Conservation (phyloP, 2,329 filamentous ascomycete genomes). For the Magnaporthales sp. region DNA sequence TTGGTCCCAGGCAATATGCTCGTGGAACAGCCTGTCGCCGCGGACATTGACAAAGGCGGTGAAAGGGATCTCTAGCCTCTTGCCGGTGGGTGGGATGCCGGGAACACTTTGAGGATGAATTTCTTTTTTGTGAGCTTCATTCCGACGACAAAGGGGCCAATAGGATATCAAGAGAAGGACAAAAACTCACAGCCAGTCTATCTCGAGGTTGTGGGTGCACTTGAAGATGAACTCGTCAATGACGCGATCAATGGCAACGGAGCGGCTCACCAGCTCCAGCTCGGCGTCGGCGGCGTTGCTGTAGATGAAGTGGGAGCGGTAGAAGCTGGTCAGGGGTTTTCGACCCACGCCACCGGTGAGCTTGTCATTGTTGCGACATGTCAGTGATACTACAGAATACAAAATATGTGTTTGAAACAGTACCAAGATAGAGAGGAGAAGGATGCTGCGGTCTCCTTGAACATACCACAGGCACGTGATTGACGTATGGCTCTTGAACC, state of each 20-base stretch:
- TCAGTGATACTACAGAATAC: background rate
- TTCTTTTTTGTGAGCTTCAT: conserved; percentile 1
- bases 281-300: conserved; percentile 59
- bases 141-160: background rate
- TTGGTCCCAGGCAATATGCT: conserved; percentile 66
- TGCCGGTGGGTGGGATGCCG: conserved; percentile 48
- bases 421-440: too few relatives aligned
- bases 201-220: conserved; percentile 51
- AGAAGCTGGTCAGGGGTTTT: conserved; percentile 54
- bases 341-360: conserved; percentile 63
- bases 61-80: conserved; percentile 49
- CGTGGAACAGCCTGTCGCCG: conserved; percentile 59
- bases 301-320: conserved; percentile 66
- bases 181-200: conserved; percentile 55
- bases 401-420: too few relatives aligned
- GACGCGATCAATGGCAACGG: conserved; percentile 62
- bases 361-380: conserved; percentile 14
- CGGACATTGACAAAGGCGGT: conserved; percentile 58
- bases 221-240: conserved; percentile 62
- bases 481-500: conserved; percentile 72
- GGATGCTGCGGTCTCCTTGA: too few relatives aligned
- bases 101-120: conserved; percentile 32
- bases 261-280: conserved; percentile 63
- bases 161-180: background rate
- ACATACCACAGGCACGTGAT: conserved; percentile 39